Base-by-base conservation (phyloP, 1,139 yeast genomes). In the Trichomonascaceae sp. region DNA sequence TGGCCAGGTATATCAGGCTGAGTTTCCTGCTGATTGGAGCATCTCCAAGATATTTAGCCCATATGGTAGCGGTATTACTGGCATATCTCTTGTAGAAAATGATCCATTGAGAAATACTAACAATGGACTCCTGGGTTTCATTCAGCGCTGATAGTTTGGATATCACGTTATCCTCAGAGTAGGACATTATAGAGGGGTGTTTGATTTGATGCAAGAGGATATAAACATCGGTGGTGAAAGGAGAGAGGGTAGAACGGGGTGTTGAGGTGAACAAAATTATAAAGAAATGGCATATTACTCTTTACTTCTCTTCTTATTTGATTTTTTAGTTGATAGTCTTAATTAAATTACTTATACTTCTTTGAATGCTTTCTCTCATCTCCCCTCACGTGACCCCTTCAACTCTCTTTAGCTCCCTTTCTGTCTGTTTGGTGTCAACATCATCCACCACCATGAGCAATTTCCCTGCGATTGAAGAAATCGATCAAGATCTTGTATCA, bases 121-220 rank as follows among this genome's bases (percentile, higher is more conserved):
- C 93, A 61, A 88, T 88, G 10, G 91, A 82, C 57, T 87, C 95
- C 66, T 86, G 95, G 0, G 95, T 83, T 60, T 86, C 95, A 63
- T 82, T 85, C 49, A 88, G 74, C 9, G 78, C 70, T 7, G 77
- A 74, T 49, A 89, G 74, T 69, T 86, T 87, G 58, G 80, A 74
- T 49, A 62, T 47, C 22, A 86, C 80, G 43, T 72, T 75, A 45
- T 79, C 83, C 53, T 78, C 74, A 1, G 88, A 75, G 64, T 80
- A 85, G 17, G 90, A 82, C 89, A 85, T 83, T 53, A 19, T 52
- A 22, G 24, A 22, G 24, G 6, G 6, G 24, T n/a, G 24, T 22
- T 22, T 22, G 24, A 22, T 22, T 22, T 22, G 24, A 22, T 22
- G 24, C 24, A 22, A 22, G 24, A 22, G 24, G 24, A 22, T 22